Evolutionary conservation across 768 basidiomycete genomes (phyloP).

Genomic region (Harrya chromipes): DNA sequence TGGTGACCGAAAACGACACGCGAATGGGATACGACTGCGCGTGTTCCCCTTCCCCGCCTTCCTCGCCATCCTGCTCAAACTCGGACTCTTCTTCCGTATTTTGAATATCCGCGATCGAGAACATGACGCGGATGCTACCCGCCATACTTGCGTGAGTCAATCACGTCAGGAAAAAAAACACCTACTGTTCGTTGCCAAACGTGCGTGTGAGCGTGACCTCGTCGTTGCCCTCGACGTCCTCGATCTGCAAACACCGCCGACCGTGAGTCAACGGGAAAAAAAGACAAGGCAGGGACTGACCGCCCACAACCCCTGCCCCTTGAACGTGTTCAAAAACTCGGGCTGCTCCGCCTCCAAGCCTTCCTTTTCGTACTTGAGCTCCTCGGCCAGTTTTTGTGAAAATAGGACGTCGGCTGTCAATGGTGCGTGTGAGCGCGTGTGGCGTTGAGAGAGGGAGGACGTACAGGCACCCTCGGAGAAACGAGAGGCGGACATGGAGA

Average conservation of each 20-base stretch:
- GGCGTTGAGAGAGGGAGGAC: slow-evolving; percentile 5
- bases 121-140: slow-evolving; percentile 73
- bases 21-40: slow-evolving; percentile 66
- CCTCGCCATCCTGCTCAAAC: slow-evolving; percentile 40
- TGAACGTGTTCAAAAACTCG: slow-evolving; percentile 77
- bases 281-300: slow-evolving; percentile 33
- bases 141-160: neutral
- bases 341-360: slow-evolving; percentile 46
- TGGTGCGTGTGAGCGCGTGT: neutral
- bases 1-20: slow-evolving; percentile 78
- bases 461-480: slow-evolving; percentile 45
- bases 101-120: slow-evolving; percentile 89
- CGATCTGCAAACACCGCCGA: slow-evolving; percentile 44
- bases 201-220: slow-evolving; percentile 79
- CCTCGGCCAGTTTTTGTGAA: slow-evolving; percentile 70
- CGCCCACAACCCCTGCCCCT: slow-evolving; percentile 72
- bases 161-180: slow-evolving; percentile 11
- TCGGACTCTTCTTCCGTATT: slow-evolving; percentile 38
- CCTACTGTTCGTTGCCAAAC: slow-evolving; percentile 89
- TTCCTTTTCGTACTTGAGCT: slow-evolving; percentile 85
- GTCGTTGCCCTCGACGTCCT: slow-evolving; percentile 68
- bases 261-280: too few relatives aligned
- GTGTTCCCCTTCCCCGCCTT: slow-evolving; percentile 27
- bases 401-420: slow-evolving; percentile 68
- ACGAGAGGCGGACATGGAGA: slow-evolving; percentile 38